A percentile compares a stretch with the other conserved stretches of the same genome.
These are phyloP conservation scores for Piedraia hortae DNA, from an alignment of 2,329 filamentous ascomycete genomes.

Conservation along the genomic window DNA sequence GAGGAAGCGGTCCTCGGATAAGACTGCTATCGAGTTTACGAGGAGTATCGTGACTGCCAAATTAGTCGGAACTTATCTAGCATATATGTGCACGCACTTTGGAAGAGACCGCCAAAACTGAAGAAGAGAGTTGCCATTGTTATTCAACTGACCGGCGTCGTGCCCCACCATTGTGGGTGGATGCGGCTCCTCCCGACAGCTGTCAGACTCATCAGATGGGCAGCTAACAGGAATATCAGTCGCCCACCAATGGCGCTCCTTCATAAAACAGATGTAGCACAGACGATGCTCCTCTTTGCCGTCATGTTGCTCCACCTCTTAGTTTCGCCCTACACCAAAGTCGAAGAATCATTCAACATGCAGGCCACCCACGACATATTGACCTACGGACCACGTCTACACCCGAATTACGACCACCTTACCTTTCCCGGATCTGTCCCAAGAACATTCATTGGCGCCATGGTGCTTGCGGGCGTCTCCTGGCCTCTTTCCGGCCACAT, in stretches of 20 bases:
- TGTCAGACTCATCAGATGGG: too few species aligned
- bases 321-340: conserved; percentile 63
- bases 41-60: conserved; percentile 49
- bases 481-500: conserved; percentile 29
- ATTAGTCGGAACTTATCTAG: not conserved
- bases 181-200: too few species aligned
- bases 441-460: conserved; percentile 62
- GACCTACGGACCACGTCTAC: conserved; percentile 31
- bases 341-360: conserved; percentile 95
- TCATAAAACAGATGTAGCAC: not conserved
- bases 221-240: conserved; percentile 2
- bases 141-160: too few species aligned
- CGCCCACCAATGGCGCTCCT: not conserved
- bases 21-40: conserved; percentile 76
- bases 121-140: conserved; percentile 28
- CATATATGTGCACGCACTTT: conserved; percentile 22
- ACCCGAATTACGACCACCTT: conserved; percentile 58
- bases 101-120: conserved; percentile 42
- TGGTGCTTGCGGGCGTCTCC: conserved; percentile 45
- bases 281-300: conserved; percentile 28
- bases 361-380: conserved; percentile 82
- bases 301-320: conserved; percentile 12
- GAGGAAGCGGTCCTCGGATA: conserved; percentile 86
- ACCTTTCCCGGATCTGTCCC: conserved; percentile 77
- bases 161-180: too few species aligned